Evolutionary conservation across 2,329 filamentous ascomycete species (phyloP).

Genomic region (Cercospora sojina): DNA sequence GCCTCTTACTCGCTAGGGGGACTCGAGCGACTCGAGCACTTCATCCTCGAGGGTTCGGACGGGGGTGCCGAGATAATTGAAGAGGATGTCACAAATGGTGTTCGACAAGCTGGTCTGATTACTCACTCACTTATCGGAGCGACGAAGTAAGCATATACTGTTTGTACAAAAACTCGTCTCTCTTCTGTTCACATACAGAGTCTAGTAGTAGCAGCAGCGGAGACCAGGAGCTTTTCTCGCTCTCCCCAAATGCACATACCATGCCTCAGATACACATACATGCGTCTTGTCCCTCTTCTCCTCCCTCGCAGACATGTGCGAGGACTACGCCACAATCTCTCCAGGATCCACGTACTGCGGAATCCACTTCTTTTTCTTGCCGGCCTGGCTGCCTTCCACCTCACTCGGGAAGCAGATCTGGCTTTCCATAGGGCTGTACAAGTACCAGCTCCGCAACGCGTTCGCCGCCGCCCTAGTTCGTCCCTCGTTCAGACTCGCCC

Average conservation of each 20-base stretch:
- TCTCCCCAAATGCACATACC: background rate
- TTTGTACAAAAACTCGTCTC: background rate
- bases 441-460: conserved; percentile 89
- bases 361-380: conserved; percentile 44
- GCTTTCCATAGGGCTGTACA: conserved; percentile 74
- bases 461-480: conserved; percentile 77
- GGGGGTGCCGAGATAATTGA: background rate
- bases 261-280: background rate
- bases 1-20: background rate
- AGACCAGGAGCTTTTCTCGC: background rate
- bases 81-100: background rate
- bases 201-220: background rate
- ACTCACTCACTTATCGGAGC: background rate
- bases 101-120: background rate
- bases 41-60: background rate
- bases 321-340: conserved; percentile 48
- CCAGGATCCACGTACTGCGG: conserved; percentile 59
- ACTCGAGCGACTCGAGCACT: background rate
- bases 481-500: conserved; percentile 73
- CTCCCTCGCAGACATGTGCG: background rate
- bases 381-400: conserved; percentile 31
- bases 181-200: background rate
- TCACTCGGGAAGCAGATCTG: conserved; percentile 54
- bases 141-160: background rate
- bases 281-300: background rate